Percentiles rank a stretch among this genome's conserved stretches.
These are phyloP conservation scores for Picea glauca DNA, from an alignment of 75 land plant genomes.

Conservation along the genomic window DNA sequence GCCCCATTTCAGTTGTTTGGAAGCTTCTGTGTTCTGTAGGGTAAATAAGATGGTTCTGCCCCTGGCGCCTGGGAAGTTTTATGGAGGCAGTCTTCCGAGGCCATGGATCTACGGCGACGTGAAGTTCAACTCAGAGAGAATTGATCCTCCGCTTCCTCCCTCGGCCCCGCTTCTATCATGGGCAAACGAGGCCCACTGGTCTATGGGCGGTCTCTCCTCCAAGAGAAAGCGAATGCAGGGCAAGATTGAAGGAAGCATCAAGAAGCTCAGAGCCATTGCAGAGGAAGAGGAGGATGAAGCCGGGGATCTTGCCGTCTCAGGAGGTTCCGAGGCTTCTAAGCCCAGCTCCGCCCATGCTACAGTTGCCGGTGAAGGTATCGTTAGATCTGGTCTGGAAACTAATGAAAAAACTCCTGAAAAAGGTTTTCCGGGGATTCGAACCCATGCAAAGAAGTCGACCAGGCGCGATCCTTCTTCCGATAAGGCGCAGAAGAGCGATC, in stretches of 20 bases:
- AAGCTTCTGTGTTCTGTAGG: not conserved
- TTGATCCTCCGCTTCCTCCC: conserved; percentile 71
- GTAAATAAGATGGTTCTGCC: not conserved
- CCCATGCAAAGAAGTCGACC: not conserved
- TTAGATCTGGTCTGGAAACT: not conserved
- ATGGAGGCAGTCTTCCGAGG: conserved; percentile 79
- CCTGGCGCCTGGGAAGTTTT: conserved; percentile 45
- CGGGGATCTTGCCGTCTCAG: not conserved
- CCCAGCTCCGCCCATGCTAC: not conserved
- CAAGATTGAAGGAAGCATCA: conserved; percentile 72
- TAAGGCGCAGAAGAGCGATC: not conserved
- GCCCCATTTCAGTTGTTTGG: too few species aligned
- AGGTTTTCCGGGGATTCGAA: not conserved
- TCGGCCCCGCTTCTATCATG: conserved; percentile 60
- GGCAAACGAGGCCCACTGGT: conserved; percentile 88
- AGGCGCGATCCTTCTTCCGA: not conserved
- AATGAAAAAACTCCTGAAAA: not conserved
- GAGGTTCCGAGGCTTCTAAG: not conserved
- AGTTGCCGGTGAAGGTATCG: not conserved
- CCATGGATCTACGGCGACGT: conserved; percentile 63
- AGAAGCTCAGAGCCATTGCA: conserved; percentile 35
- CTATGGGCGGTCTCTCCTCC: conserved; percentile 79
- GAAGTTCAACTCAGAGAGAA: conserved; percentile 44
- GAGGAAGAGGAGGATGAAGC: conserved; percentile 19
- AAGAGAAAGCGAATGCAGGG: conserved; percentile 70